Evolutionary conservation across 148 eudicot genomes (phyloP), one percentile per base, ranked within the genome.

Genomic region (Rhododendron williamsianum): DNA sequence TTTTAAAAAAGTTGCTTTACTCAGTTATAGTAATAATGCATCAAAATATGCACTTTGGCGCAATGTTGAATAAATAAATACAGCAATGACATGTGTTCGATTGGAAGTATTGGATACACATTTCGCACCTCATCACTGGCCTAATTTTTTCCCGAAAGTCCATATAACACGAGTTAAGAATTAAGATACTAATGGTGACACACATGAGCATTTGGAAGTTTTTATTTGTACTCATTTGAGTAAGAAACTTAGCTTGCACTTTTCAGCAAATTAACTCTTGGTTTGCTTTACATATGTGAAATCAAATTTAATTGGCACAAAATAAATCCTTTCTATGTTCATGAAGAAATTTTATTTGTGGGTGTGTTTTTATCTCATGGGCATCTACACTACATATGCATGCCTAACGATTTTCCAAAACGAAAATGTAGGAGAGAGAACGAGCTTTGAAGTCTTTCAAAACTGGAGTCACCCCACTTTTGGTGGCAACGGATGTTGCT

Each of bases 401-500:
- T 56, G 51, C 35, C 12, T 86, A 27, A 54, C 12, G 58, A 54
- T 54, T 21, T 83, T 83, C 49, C 11, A 48, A 38, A 23, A 6
- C 30, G 43, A 81, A 78, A 69, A 63, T 5, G 23, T 27, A 94
- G 98, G 98, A 94, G 87, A 86, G 98, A 82, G 94, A 93, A 84
- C 86, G 91, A 51, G 98, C 97, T 1, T 45, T 94, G 88, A 92
- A 86, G 87, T 89, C 91, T 25, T 94, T 94, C 92, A 94, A 91
- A 90, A 91, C 80, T 6, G 95, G 98, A 81, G 81, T 81, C 11
- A 94, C 93, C 25, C 93, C 95, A 72, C 89, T 94, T 41, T 87
- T 94, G 87, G 97, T 94, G 0, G 97, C 97, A 4, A 94, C 97
- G n/a, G 97, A 94, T 87, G 95, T 94, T 11, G 97, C 97, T 27